These are phyloP conservation scores for Garcia nutans DNA, from an alignment of 345 rosid species.

Conservation along the genomic window DNA sequence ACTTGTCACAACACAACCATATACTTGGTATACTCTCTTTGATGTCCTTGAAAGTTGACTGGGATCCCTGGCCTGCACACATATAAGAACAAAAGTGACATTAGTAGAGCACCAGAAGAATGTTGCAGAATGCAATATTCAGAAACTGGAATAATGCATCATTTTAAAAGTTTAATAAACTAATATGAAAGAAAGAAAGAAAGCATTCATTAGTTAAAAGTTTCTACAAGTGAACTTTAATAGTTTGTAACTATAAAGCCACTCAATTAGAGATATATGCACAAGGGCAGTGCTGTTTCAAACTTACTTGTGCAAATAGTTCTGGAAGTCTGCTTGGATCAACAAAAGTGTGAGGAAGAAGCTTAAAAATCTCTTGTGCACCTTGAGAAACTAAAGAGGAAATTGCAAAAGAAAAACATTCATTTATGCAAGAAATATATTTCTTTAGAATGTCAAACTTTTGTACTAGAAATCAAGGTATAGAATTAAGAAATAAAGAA, in stretches of 20 bases:
- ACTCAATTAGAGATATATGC: neutral
- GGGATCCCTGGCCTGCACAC: constrained; percentile 42
- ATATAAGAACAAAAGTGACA: constrained; percentile 14
- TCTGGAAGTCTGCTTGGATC: constrained; percentile 71
- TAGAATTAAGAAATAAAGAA: neutral
- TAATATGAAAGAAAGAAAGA: neutral
- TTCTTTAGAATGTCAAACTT: neutral
- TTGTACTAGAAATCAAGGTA: neutral
- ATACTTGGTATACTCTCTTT: constrained; percentile 72
- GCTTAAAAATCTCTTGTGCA: constrained; percentile 91
- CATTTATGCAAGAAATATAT: neutral
- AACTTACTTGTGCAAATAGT: constrained; percentile 59
- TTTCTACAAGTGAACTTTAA: neutral
- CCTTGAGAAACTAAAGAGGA: constrained; percentile 62
- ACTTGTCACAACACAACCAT: constrained; percentile 79
- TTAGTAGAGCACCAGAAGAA: neutral
- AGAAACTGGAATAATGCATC: neutral
- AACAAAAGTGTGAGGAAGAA: constrained; percentile 88
- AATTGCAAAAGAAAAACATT: constrained; percentile 1
- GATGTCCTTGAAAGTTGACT: constrained; percentile 35
- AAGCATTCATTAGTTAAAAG: neutral
- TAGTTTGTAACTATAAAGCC: too few relatives aligned
- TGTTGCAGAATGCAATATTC: neutral
- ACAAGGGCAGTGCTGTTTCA: neutral
- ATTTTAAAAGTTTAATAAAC: neutral